These are phyloP conservation scores for Alliaria petiolata DNA, from an alignment of 345 rosid genomes.

Conservation along the genomic window DNA sequence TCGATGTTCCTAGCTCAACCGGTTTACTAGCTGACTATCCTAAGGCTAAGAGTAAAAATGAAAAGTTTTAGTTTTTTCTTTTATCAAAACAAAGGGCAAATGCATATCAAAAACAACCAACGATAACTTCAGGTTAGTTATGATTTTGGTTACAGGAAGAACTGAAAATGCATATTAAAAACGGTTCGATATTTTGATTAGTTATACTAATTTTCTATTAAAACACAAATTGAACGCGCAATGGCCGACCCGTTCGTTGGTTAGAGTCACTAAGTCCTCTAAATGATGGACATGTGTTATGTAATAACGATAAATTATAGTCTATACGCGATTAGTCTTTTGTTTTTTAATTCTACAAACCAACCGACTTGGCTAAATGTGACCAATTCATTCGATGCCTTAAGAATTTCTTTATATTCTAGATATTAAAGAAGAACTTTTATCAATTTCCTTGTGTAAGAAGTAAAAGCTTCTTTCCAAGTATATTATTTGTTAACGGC, in stretches of 20 bases:
- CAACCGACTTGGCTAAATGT: slow-evolving; percentile 5
- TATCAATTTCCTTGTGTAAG: not conserved
- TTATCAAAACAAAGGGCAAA: no score
- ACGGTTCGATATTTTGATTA: not conserved
- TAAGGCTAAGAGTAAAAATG: no score
- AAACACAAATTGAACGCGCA: slow-evolving; percentile 13
- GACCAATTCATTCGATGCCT: not conserved
- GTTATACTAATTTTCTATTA: not conserved
- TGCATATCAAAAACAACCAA: no score
- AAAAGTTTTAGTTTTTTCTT: no score
- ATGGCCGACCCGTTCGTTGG: slow-evolving; percentile 5
- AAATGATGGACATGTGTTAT: slow-evolving; percentile 20
- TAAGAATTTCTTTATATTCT: not conserved
- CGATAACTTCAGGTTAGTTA: not conserved
- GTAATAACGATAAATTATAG: not conserved
- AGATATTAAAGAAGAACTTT: not conserved
- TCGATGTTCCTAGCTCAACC: no score
- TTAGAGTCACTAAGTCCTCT: slow-evolving; percentile 3
- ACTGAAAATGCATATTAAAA: not conserved
- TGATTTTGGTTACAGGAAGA: not conserved
- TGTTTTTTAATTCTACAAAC: not conserved
- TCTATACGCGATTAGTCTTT: slow-evolving; percentile 11
- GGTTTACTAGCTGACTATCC: no score
- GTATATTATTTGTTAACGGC: not conserved
- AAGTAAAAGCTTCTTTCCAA: not conserved